phyloP scores from a whole-genome alignment of 805 yeast genomes.

The Metschnikowia continentalis region DNA sequence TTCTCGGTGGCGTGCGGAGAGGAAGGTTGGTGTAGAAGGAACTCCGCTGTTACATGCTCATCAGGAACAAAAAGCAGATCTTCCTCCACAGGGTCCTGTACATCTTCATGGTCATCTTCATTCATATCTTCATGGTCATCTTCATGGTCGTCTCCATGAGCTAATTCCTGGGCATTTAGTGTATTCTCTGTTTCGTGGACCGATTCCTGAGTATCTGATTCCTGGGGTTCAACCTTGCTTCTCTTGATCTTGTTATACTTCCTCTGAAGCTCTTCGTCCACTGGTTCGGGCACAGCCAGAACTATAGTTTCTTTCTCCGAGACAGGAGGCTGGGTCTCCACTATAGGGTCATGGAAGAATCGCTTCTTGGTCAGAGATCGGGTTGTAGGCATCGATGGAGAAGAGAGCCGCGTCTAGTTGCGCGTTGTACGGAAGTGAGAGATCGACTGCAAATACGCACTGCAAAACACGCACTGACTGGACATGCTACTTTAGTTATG shows the following conservation, averaged over 20 bases:
- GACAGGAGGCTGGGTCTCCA: not conserved
- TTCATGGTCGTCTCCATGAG: no score
- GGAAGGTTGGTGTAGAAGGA: not conserved
- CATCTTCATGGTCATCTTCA: no score
- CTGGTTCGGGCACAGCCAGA: not conserved
- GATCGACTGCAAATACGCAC: not conserved
- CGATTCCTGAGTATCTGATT: no score
- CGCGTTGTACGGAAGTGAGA: not conserved
- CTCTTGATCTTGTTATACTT: not conserved
- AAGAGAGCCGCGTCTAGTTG: slow-evolving; percentile 1
- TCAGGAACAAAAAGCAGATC: slow-evolving; percentile 9
- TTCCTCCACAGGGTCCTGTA: no score
- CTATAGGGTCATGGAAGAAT: not conserved
- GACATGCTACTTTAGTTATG: no score
- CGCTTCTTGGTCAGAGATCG: slow-evolving; percentile 1
- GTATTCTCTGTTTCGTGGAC: no score
- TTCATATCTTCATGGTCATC: no score
- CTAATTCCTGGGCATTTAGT: no score
- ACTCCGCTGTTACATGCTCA: not conserved
- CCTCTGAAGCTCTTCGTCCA: not conserved
- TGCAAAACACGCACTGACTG: not conserved
- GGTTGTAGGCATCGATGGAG: not conserved
- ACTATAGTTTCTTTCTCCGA: not conserved
- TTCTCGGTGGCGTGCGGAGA: not conserved
- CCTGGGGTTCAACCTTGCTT: not conserved